Conservation (phyloP, 345 rosid species). For the Geranium rotundifolium region DNA sequence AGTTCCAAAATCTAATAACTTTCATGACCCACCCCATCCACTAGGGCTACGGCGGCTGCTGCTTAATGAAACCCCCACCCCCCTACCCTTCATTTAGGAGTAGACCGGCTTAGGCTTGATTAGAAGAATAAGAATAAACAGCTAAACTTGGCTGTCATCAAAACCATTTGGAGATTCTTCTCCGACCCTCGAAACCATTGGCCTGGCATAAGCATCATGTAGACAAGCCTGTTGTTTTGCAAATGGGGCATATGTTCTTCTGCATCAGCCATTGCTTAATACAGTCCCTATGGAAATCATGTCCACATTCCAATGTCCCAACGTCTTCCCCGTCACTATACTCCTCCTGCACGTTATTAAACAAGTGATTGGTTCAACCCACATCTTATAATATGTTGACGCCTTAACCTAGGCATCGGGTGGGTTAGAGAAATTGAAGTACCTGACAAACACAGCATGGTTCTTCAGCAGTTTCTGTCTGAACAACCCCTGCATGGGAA, state of each 20-base stretch:
- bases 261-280: conserved; percentile 58
- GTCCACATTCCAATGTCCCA: conserved; percentile 58
- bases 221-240: conserved; percentile 52
- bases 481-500: conserved; percentile 2
- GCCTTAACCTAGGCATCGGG: too few relatives aligned
- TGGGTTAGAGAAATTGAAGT: neutral
- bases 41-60: too few relatives aligned
- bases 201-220: conserved; percentile 13
- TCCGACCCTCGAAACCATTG: too few relatives aligned
- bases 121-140: too few relatives aligned
- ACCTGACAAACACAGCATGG: conserved; percentile 95
- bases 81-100: too few relatives aligned
- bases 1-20: too few relatives aligned
- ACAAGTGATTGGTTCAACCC: neutral
- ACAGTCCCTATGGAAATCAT: conserved; percentile 48
- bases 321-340: conserved; percentile 41
- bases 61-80: too few relatives aligned
- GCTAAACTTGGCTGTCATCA: too few relatives aligned
- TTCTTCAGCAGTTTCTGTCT: conserved; percentile 40
- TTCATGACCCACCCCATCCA: too few relatives aligned
- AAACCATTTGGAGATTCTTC: too few relatives aligned
- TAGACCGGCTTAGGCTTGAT: too few relatives aligned
- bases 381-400: too few relatives aligned
- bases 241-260: conserved; percentile 72
- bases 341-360: conserved; percentile 47